These are phyloP conservation scores for Poronia punctata DNA, from an alignment of 495 filamentous ascomycete genomes.

Conservation along the genomic window DNA sequence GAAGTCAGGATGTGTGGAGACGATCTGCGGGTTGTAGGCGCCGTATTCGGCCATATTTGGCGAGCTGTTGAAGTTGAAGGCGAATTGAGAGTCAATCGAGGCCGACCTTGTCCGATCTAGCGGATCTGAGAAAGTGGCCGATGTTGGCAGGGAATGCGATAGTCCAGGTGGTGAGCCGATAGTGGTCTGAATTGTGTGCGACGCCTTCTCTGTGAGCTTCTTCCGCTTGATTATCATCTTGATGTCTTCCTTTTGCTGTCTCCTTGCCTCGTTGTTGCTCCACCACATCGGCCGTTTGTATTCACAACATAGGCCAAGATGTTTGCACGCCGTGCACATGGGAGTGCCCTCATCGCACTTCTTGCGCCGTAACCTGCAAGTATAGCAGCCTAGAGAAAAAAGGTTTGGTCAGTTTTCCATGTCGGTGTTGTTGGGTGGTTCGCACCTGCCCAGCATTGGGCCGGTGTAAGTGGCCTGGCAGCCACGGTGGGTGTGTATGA, in stretches of 20 bases:
- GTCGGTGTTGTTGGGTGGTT: constrained; percentile 11
- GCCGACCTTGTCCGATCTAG: constrained; percentile 63
- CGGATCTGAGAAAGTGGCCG: constrained; percentile 68
- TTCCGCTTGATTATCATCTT: constrained; percentile 97
- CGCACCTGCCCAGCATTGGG: constrained; percentile 12
- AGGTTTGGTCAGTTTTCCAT: constrained; percentile 16
- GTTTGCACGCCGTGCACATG: constrained; percentile 79
- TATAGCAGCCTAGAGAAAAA: constrained; percentile 75
- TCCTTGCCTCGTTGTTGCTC: constrained; percentile 80
- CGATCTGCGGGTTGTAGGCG: constrained; percentile 48
- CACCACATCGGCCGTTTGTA: constrained; percentile 97
- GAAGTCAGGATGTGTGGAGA: constrained; percentile 35
- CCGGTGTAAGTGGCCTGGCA: constrained; percentile 11
- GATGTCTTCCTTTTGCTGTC: constrained; percentile 84
- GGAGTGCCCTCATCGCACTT: constrained; percentile 95
- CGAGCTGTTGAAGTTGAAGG: constrained; percentile 63
- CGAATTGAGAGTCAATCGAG: constrained; percentile 74
- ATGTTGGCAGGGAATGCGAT: constrained; percentile 74
- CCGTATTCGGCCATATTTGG: constrained; percentile 54
- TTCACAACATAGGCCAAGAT: constrained; percentile 81
- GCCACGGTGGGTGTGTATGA: constrained; percentile 4
- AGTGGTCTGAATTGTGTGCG: constrained; percentile 47
- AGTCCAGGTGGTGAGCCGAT: constrained; percentile 67
- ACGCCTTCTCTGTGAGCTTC: constrained; percentile 81
- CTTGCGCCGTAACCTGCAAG: constrained; percentile 88